phyloP scores from a whole-genome alignment of 176 grass and related monocot genomes.

The Poa annua region DNA sequence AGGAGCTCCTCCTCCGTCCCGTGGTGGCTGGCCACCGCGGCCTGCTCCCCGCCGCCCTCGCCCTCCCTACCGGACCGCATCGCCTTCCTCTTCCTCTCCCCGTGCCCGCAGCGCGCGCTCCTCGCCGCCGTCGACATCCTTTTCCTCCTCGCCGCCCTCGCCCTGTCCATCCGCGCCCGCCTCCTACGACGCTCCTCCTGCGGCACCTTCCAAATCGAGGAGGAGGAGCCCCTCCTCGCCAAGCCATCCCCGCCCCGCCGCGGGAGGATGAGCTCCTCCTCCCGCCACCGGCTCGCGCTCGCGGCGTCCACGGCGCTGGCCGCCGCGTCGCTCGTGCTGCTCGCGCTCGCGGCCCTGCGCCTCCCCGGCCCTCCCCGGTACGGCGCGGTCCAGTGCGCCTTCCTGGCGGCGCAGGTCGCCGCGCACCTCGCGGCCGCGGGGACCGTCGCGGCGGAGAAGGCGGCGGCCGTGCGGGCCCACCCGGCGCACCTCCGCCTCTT shows the following conservation, averaged over 20 bases:
- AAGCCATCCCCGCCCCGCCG: not conserved
- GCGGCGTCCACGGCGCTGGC: constrained; percentile 37
- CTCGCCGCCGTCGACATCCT: constrained; percentile 33
- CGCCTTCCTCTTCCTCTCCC: constrained; percentile 56
- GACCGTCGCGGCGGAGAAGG: constrained; percentile 46
- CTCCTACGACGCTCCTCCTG: not conserved
- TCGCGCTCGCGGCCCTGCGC: constrained; percentile 33
- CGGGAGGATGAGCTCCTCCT: not conserved
- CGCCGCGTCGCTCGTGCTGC: constrained; percentile 37
- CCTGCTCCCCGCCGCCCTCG: constrained; percentile 17
- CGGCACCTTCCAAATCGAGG: not conserved
- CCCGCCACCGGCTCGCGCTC: constrained; percentile 37
- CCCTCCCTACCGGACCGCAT: not conserved
- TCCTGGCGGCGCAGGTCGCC: constrained; percentile 52
- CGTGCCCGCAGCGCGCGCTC: constrained; percentile 56
- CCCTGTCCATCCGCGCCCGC: constrained; percentile 17
- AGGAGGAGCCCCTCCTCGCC: constrained; percentile 45
- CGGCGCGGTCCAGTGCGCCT: constrained; percentile 32
- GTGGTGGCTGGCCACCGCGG: constrained; percentile 49
- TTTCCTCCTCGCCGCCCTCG: constrained; percentile 46
- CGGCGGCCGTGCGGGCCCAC: not conserved
- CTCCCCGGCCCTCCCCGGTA: not conserved
- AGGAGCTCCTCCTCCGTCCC: not conserved
- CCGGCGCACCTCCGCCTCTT: constrained; percentile 51
- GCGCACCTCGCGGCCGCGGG: constrained; percentile 45